Base-by-base conservation (phyloP, 768 basidiomycete species). In the Boletus vinaceobasis region DNA sequence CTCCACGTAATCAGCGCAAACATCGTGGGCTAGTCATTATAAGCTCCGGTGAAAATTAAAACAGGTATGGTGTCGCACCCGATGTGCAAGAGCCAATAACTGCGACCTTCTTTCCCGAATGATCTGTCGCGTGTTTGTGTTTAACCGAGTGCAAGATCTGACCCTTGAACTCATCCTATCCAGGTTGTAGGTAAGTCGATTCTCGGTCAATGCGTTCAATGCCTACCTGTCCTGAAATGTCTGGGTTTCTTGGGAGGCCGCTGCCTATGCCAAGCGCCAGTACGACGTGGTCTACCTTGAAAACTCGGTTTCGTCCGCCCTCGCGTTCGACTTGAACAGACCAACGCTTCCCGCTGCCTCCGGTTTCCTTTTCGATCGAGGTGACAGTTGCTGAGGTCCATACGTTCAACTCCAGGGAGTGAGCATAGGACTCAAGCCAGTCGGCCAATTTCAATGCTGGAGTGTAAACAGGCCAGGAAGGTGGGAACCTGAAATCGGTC, bases 1-100 rank as follows among this genome's bases (percentile, higher is more conserved):
- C 5, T 74, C 65, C 38, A 65, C 73, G 42, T 73, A 78, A 56
- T 82, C 80, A 17, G 73, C 64, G 7, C 78, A 75, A 40, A 84
- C 77, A 46, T 82, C 81, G 58, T 81, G 80, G 0, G 73, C 78
- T 73, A 42, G 17, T 32, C 26, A 42, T n/a, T 13, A n/a, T 61
- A 21, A 65, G 58, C 26, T 14, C 9, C 2, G 3, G 19, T 1
- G 15, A 29, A 32, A 19, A 33, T n/a, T 6, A 44, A 9, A 7
- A 17, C 1, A 33, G 13, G 26, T 3, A 52, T 74, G 71, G 71
- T 13, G 73, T 44, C 56, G 23, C 54, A 77, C 79, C 77, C 2
- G 82, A 85, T 11, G 85, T 86, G 49, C 82, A 82, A 14, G 86
- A 77, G 2, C 88, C 88, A 5, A 90, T 71, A 2, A 90, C 81